Evolutionary conservation across 164 flowering plant species (phyloP), one percentile per base, ranked within the genome.

Genomic region (Sextonia rubra): DNA sequence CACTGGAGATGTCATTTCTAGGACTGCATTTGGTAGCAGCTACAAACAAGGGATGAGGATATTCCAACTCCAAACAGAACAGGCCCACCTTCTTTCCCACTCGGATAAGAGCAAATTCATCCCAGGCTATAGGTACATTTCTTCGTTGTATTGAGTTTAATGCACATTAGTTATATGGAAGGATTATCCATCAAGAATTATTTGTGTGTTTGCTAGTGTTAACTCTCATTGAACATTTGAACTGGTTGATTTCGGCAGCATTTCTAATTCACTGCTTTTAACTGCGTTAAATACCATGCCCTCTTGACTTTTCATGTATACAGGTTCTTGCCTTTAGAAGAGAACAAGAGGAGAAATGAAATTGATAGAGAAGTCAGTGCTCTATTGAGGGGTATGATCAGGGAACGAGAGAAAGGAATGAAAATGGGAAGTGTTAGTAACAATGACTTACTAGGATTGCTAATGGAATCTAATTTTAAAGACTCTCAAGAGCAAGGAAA

Each of bases 21-120:
- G 82, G 17, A 77, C 78, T 2, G 78, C 80, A 60, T 81, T 81
- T 68, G 85, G 85, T 8, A 80, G 81, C 70, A 76, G 68, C 69
- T 74, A 61, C 23, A 76, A 80, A 47, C 80, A 82, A 66, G 85
- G 85, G 3, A 78, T 52, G 72, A 66, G 44, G 66, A 74, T 82
- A n/a, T 80, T 82, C 68, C 65, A 72, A 63, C 75, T 78, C 30
- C 80, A 74, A 55, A 66, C 18, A 17, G 80, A 78, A 44, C 77
- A 47, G 52, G 68, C 26, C 0, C 4, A 5, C 12, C 78, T 78
- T 49, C 24, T 68, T 1, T 3, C 72, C 0, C 49, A 66, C 18
- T 64, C 63, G 58, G 0, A 47, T 29, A 70, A 49, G 49, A 52
- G 64, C 3, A 23, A 70, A 4, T 76, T 67, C 70, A 76, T 82